Conservation (phyloP, 1,284 basidiomycete species). For the Tylopilus sp. region DNA sequence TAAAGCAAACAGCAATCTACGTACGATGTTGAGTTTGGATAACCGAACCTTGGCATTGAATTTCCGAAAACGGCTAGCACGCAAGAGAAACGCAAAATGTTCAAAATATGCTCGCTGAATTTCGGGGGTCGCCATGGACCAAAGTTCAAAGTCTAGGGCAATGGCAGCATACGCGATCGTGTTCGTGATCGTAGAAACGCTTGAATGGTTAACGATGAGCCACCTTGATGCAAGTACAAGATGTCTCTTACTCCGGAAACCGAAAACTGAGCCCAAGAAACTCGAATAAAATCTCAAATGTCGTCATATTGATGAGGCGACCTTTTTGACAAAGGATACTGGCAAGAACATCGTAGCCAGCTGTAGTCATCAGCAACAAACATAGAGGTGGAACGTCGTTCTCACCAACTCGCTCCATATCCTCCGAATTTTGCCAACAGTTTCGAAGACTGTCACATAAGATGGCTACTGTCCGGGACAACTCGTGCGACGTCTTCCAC, state of each 20-base stretch:
- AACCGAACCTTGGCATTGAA: slow-evolving; percentile 74
- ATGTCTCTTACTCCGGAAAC: slow-evolving; percentile 62
- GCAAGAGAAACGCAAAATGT: slow-evolving; percentile 74
- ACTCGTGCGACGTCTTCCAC: slow-evolving; percentile 62
- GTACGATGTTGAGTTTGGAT: slow-evolving; percentile 67
- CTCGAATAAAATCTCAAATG: slow-evolving; percentile 76
- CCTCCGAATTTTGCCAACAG: slow-evolving; percentile 90
- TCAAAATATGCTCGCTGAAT: slow-evolving; percentile 77
- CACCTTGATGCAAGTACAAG: neutral
- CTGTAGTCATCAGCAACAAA: slow-evolving; percentile 39
- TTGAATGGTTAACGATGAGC: slow-evolving; percentile 31
- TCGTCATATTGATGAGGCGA: slow-evolving; percentile 70
- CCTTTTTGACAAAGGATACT: slow-evolving; percentile 72
- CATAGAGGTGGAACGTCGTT: slow-evolving; percentile 11
- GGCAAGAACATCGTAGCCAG: slow-evolving; percentile 84
- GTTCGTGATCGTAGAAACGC: slow-evolving; percentile 80
- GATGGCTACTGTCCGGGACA: slow-evolving; percentile 70
- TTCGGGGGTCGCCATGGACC: slow-evolving; percentile 67
- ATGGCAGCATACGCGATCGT: slow-evolving; percentile 78
- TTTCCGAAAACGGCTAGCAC: slow-evolving; percentile 64
- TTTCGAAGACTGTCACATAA: slow-evolving; percentile 75
- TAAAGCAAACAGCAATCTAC: slow-evolving; percentile 77
- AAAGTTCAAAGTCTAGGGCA: slow-evolving; percentile 88
- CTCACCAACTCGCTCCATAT: slow-evolving; percentile 82
- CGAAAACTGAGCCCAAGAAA: slow-evolving; percentile 83